Evolutionary conservation across 306 rosid genomes (phyloP).

Genomic region (Neltuma alba): DNA sequence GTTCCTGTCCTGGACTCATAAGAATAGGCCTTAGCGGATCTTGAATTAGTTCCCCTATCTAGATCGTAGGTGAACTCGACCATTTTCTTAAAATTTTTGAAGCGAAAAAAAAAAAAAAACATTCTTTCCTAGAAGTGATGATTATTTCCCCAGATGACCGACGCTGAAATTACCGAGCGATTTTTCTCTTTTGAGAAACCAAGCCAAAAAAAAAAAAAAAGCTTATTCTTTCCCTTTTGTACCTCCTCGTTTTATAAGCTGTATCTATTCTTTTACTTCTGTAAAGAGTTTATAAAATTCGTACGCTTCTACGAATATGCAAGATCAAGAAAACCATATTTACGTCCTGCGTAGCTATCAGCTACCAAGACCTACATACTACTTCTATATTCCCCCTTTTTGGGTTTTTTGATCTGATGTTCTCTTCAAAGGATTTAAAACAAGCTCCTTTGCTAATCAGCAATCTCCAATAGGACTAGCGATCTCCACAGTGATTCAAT

Average conservation of each 20-base stretch:
- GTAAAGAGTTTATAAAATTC: slow-evolving; percentile 5
- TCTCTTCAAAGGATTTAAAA: slow-evolving; percentile 23
- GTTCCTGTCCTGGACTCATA: too few species aligned
- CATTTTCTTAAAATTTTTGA: too few species aligned
- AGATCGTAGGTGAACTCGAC: too few species aligned
- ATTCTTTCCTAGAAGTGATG: too few species aligned
- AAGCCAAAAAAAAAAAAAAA: too few species aligned
- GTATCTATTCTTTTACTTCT: background rate
- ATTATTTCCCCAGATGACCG: too few species aligned
- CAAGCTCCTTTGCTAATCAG: slow-evolving; percentile 25
- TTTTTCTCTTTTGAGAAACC: too few species aligned
- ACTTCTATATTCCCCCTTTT: background rate
- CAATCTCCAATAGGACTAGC: background rate
- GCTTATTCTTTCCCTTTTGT: slow-evolving; percentile 22
- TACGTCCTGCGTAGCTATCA: background rate
- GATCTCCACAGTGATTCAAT: slow-evolving; percentile 11
- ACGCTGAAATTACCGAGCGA: too few species aligned
- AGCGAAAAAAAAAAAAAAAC: too few species aligned
- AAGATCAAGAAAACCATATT: slow-evolving; percentile 23
- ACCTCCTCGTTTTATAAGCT: too few species aligned
- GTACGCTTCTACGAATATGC: slow-evolving; percentile 24
- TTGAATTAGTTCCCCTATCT: too few species aligned
- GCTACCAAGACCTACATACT: slow-evolving; percentile 5
- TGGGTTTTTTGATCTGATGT: background rate
- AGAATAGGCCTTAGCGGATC: too few species aligned